Evolutionary conservation across 345 rosid species (phyloP).

Genomic region (Angophora floribunda): DNA sequence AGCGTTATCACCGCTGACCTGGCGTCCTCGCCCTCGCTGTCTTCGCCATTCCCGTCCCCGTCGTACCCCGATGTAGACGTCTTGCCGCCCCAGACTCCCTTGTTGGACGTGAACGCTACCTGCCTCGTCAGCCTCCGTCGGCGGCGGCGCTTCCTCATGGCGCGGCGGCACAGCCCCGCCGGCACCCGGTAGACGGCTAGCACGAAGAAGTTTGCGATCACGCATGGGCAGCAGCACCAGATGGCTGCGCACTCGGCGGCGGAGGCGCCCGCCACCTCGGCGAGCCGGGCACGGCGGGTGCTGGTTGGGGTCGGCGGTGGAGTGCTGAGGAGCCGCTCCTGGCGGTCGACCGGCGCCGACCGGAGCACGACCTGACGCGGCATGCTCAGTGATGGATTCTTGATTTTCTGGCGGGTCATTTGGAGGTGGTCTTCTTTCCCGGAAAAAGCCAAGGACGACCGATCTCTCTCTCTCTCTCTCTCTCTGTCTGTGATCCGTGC

Average conservation of each 20-base stretch:
- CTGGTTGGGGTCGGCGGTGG: neutral
- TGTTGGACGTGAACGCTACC: neutral
- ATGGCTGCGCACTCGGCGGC: slow-evolving; percentile 38
- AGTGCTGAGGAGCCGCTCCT: neutral
- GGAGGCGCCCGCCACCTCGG: slow-evolving; percentile 28
- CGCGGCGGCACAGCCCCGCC: slow-evolving; percentile 27
- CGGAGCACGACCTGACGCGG: neutral
- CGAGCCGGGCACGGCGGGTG: slow-evolving; percentile 1
- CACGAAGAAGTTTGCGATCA: slow-evolving; percentile 15
- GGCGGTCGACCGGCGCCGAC: neutral
- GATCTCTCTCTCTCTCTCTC: neutral
- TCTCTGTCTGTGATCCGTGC: neutral
- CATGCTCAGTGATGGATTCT: neutral
- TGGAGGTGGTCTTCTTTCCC: neutral
- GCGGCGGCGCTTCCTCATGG: slow-evolving; percentile 13
- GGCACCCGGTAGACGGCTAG: slow-evolving; percentile 27
- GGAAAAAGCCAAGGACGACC: neutral
- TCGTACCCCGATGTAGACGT: neutral
- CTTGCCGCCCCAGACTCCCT: neutral
- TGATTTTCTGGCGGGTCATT: neutral
- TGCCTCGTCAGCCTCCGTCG: slow-evolving; percentile 12
- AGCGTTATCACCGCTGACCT: neutral
- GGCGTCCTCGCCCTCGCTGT: neutral
- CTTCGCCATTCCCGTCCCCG: neutral
- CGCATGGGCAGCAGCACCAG: slow-evolving; percentile 39